Percentiles rank a stretch among this genome's conserved stretches.
These are phyloP conservation scores for Wickerhamomyces bovis DNA, from an alignment of 805 yeast species.

Conservation along the genomic window DNA sequence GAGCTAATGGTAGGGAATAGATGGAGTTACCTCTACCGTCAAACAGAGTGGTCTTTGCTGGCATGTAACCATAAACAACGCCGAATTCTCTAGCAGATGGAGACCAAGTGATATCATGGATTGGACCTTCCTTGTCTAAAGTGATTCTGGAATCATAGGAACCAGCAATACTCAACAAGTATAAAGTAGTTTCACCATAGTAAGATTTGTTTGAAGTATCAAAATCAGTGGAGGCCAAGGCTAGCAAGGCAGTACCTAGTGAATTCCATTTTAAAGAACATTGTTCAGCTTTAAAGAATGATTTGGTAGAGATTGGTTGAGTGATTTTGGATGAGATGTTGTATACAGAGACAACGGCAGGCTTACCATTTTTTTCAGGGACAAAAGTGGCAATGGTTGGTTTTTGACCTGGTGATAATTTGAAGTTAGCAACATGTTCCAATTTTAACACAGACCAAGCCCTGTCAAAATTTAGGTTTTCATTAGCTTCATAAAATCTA, in stretches of 20 bases:
- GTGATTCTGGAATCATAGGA: constrained; percentile 84
- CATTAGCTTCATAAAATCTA: constrained; percentile 57
- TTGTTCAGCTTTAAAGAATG: constrained; percentile 92
- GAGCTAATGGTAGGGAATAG: constrained; percentile 75
- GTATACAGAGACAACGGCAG: constrained; percentile 82
- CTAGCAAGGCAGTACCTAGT: constrained; percentile 89
- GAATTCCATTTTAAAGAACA: constrained; percentile 92
- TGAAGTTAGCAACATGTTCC: constrained; percentile 54
- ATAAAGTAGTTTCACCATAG: constrained; percentile 93
- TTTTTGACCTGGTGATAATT: constrained; percentile 79
- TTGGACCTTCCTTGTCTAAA: constrained; percentile 90
- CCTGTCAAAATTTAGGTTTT: constrained; percentile 37
- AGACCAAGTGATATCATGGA: constrained; percentile 96
- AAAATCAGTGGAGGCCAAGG: constrained; percentile 92
- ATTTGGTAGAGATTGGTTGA: constrained; percentile 78
- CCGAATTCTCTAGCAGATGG: constrained; percentile 96
- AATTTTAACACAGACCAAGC: constrained; percentile 54
- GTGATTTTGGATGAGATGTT: constrained; percentile 50
- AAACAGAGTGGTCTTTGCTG: constrained; percentile 89
- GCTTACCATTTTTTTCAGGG: constrained; percentile 82
- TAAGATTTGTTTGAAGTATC: constrained; percentile 90
- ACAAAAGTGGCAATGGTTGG: constrained; percentile 88
- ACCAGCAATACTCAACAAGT: constrained; percentile 87
- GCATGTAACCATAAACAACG: constrained; percentile 96
- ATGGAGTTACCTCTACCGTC: constrained; percentile 89